Evolutionary conservation across 2,329 filamentous ascomycete species (phyloP).

Genomic region (Cercospora sojina): DNA sequence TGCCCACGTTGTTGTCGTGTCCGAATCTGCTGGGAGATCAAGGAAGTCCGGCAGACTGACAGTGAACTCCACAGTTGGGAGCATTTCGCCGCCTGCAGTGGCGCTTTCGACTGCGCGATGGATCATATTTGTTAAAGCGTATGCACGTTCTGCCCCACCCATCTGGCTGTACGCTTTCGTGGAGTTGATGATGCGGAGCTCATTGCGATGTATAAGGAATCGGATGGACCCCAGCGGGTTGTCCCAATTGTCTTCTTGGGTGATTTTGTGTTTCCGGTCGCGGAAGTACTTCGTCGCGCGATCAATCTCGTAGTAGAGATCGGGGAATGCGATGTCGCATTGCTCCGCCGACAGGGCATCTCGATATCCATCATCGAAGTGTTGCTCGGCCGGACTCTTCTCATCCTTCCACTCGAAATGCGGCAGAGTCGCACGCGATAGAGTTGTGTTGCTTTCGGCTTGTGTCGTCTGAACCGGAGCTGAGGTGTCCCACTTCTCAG

Average conservation of each 20-base stretch:
- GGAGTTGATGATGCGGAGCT: constrained; percentile 29
- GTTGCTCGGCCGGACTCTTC: not conserved
- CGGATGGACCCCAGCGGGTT: constrained; percentile 26
- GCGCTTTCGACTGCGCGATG: constrained; percentile 46
- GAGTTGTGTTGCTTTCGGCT: not conserved
- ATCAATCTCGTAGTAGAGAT: constrained; percentile 34
- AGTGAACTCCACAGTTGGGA: constrained; percentile 53
- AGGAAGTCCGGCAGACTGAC: constrained; percentile 45
- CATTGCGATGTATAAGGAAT: constrained; percentile 31
- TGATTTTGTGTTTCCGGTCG: constrained; percentile 22
- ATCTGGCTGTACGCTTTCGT: constrained; percentile 26
- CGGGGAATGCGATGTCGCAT: constrained; percentile 32
- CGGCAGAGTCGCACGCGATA: not conserved
- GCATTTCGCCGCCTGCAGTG: constrained; percentile 36
- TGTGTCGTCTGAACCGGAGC: not conserved
- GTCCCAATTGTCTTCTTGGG: constrained; percentile 22
- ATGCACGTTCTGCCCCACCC: constrained; percentile 22
- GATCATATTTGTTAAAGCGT: constrained; percentile 46
- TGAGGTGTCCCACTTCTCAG: not conserved
- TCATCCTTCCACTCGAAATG: not conserved
- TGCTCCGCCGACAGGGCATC: constrained; percentile 17
- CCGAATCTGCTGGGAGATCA: constrained; percentile 1
- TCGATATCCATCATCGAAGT: not conserved
- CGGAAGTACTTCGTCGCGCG: constrained; percentile 29
- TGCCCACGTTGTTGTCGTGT: constrained; percentile 28